Base-by-base conservation (phyloP, 139 green algal genomes). In the Zygnema circumcarinatum region DNA sequence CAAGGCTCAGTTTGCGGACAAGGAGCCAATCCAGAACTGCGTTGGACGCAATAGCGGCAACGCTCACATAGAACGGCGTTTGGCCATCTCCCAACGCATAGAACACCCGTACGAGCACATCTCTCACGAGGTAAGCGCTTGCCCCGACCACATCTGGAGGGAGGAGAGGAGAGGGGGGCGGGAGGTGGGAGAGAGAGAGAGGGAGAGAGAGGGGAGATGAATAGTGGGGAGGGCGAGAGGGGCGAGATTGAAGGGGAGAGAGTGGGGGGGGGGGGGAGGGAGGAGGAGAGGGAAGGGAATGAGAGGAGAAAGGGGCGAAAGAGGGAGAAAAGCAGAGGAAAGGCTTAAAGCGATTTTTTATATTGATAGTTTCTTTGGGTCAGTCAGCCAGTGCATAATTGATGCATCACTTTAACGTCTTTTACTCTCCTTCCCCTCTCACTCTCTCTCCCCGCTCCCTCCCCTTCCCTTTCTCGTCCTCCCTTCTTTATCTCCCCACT, bases 81-180 rank as follows among this genome's bases (percentile, higher is more conserved):
- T 33, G 21, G 11, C 89, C 89, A 29, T 90, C 88, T 40, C 89
- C 78, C 25, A 92, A 76, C 3, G 89, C 90, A 54, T 92, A 91
- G 73, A 93, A 92, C 29, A 83, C 89, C 1, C 79, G 72, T 22
- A 93, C 89, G 3, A 89, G 35, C 1, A 92, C 88, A 25, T 92
- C 89, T 31, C 79, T 52, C 11, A 35, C 73, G 21, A 92, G 39
- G 69, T 92, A 93, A 2, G 32, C 32, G 0, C 33, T 52, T 7
- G 89, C 84, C 1, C 89, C 88, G 2, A 47, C n/a, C 3, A 88
- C 72, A 53, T 93, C 92, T 88, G 53, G 39, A 40, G 32, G 25
- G 36, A 90, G 2, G 11, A 90, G 16, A n/a, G 11, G 16, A 29
- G 29, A 29, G 29, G 54, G 29, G 54, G 29, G 54, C 25, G 54